A percentile compares a stretch with the other conserved stretches of the same genome.
Conservation (phyloP, 306 rosid species). For the Castanea mollissima region DNA sequence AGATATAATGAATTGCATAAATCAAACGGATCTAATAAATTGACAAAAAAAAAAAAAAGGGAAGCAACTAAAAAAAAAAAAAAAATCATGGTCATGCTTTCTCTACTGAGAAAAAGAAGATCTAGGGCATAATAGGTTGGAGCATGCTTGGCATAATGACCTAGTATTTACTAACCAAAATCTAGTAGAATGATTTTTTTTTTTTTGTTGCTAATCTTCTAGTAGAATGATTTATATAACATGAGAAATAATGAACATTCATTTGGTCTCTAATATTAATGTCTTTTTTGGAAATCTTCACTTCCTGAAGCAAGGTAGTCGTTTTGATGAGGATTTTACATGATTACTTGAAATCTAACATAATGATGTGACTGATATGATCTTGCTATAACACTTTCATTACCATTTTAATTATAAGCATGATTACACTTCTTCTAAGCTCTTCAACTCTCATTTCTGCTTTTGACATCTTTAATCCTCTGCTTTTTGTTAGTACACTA, state of each 20-base stretch:
- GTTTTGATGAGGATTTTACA: background rate
- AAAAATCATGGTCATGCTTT: background rate
- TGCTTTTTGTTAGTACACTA: slow-evolving; percentile 6
- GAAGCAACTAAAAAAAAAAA: background rate
- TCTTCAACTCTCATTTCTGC: slow-evolving; percentile 17
- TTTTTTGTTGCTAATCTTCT: background rate
- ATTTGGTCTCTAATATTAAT: background rate
- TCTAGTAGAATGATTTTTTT: background rate
- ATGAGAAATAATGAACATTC: background rate
- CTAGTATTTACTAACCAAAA: background rate
- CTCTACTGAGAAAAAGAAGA: background rate
- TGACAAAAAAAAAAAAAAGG: background rate
- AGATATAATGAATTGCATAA: background rate
- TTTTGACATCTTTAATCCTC: slow-evolving; percentile 11
- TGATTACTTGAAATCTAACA: slow-evolving; percentile 23
- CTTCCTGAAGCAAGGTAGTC: background rate
- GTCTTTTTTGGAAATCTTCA: background rate
- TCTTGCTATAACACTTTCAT: slow-evolving; percentile 19
- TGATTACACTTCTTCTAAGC: slow-evolving; percentile 31
- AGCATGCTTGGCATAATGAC: background rate
- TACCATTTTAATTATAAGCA: slow-evolving; percentile 24
- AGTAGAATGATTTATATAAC: background rate
- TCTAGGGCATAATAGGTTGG: background rate
- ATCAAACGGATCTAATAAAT: background rate
- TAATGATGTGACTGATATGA: slow-evolving; percentile 35